Evolutionary conservation across 805 yeast genomes (phyloP).

Genomic region (Ogataea paradorogensis): DNA sequence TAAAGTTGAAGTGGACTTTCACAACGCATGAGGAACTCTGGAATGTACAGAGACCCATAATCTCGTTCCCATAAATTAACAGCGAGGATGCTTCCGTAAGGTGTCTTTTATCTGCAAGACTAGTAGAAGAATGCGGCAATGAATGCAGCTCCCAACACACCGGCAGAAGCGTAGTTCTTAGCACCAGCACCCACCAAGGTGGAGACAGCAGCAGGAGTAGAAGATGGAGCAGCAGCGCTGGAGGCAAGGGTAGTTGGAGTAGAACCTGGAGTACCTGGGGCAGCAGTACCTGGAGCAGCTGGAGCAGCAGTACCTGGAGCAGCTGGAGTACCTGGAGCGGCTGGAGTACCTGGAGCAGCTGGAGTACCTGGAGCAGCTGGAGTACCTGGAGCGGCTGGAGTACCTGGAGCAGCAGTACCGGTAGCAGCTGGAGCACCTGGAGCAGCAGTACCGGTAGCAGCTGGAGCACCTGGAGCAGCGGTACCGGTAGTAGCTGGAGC

Average conservation of each 20-base stretch:
- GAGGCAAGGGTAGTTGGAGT: constrained; percentile 2
- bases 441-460: constrained; percentile 5
- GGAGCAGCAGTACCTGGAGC: constrained; percentile 4
- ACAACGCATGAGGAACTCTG: not conserved
- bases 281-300: constrained; percentile 2
- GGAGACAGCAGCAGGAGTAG: constrained; percentile 14
- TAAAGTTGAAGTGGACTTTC: constrained; percentile 2
- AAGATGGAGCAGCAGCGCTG: not conserved
- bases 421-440: constrained; percentile 2
- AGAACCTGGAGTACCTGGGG: constrained; percentile 4
- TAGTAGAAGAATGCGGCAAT: constrained; percentile 25
- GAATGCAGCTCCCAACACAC: constrained; percentile 25
- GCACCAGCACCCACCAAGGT: constrained; percentile 23
- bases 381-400: constrained; percentile 2
- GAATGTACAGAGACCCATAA: not conserved
- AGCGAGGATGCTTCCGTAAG: constrained; percentile 4
- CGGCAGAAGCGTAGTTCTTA: constrained; percentile 24
- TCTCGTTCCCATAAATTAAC: not conserved
- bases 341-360: no score
- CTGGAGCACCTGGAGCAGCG: constrained; percentile 2
- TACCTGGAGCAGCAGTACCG: not conserved
- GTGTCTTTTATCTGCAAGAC: not conserved
- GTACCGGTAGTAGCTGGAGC: constrained; percentile 1
- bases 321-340: no score
- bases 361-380: constrained; percentile 4